A percentile compares a stretch with the other conserved stretches of the same genome.
These are phyloP conservation scores for Vigna radiata DNA, from an alignment of 306 rosid genomes.

Conservation along the genomic window DNA sequence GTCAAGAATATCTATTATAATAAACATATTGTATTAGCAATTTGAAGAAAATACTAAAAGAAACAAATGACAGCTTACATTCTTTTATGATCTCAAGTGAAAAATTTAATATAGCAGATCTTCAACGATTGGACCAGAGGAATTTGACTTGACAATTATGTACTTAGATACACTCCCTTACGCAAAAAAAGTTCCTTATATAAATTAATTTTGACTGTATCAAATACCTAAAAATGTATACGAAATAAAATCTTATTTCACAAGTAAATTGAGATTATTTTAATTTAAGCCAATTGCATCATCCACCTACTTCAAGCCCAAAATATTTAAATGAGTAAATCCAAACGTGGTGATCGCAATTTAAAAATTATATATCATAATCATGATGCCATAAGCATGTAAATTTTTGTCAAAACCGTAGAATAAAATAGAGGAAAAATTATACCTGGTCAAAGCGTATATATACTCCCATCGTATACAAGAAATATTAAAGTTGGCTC, in stretches of 20 bases:
- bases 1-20: too few species aligned
- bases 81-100: background rate
- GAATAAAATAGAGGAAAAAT: background rate
- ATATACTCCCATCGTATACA: too few species aligned
- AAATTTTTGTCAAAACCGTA: background rate
- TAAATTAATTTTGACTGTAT: background rate
- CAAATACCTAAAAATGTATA: background rate
- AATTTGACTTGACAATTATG: slow-evolving; percentile 22
- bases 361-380: background rate
- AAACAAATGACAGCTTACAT: background rate
- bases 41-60: background rate
- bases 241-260: background rate
- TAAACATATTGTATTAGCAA: background rate
- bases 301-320: slow-evolving; percentile 19
- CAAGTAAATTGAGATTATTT: background rate
- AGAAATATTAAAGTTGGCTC: too few species aligned
- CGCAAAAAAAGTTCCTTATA: too few species aligned
- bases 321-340: background rate
- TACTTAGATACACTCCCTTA: background rate
- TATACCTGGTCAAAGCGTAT: too few species aligned
- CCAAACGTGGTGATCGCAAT: background rate
- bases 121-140: slow-evolving; percentile 33
- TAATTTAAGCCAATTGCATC: slow-evolving; percentile 19
- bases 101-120: slow-evolving; percentile 22
- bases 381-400: background rate